Conservation (phyloP, 2,329 filamentous ascomycete species). For the Grosmannia clavigera region DNA sequence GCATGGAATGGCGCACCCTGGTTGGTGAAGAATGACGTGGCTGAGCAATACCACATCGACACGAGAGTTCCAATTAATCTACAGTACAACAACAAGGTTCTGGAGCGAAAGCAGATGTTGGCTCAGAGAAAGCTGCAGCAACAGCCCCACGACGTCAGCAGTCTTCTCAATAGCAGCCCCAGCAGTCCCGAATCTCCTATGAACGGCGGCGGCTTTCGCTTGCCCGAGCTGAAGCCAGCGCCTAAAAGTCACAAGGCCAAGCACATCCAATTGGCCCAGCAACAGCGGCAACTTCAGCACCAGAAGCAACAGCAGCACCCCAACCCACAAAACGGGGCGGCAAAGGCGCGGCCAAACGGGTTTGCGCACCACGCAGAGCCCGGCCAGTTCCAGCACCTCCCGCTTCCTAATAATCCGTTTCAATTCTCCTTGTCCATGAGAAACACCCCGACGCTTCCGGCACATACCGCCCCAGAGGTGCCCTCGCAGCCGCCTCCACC, state of each 20-base stretch:
- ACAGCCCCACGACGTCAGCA: conserved; percentile 31
- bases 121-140: conserved; percentile 47
- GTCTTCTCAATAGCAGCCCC: conserved; percentile 23
- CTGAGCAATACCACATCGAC: conserved; percentile 72
- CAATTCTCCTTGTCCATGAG: conserved; percentile 31
- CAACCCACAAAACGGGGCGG: conserved; percentile 22
- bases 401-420: conserved; percentile 33
- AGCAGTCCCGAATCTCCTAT: conserved; percentile 19
- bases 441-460: conserved; percentile 23
- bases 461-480: conserved; percentile 29
- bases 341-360: conserved; percentile 13
- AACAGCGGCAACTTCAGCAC: conserved; percentile 31
- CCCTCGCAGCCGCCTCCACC: conserved; percentile 34
- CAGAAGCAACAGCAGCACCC: conserved; percentile 17
- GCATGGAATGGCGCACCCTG: conserved; percentile 94
- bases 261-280: conserved; percentile 12
- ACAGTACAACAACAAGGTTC: conserved; percentile 65
- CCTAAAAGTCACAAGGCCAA: conserved; percentile 56
- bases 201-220: conserved; percentile 35
- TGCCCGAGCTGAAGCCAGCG: conserved; percentile 63
- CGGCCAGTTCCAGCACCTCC: conserved; percentile 25
- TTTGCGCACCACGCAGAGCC: conserved; percentile 19
- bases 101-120: conserved; percentile 62
- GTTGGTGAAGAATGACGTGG: conserved; percentile 77
- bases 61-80: conserved; percentile 76